Conservation (phyloP, 1,284 basidiomycete species). For the Cystobasidium pallidum region DNA sequence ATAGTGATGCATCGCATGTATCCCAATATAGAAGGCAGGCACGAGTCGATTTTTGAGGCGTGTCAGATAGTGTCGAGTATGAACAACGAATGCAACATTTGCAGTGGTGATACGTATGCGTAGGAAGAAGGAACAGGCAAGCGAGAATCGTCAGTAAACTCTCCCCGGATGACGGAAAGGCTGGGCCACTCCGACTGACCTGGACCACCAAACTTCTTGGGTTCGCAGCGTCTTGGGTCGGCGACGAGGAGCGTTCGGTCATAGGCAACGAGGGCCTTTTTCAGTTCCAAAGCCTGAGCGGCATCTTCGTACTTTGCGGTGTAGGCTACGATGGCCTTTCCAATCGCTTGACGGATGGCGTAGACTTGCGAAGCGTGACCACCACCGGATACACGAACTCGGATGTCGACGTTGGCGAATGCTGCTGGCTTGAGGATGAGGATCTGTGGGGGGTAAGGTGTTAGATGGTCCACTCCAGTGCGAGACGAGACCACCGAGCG, state of each 20-base stretch:
- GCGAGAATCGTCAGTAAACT: slow-evolving; percentile 1
- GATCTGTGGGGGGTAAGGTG: slow-evolving; percentile 36
- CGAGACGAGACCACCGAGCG: too few species aligned
- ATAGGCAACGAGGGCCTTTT: slow-evolving; percentile 94
- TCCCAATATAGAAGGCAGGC: background rate
- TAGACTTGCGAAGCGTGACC: slow-evolving; percentile 99
- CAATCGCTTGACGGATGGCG: slow-evolving; percentile 98
- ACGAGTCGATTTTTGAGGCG: background rate
- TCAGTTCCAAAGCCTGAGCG: slow-evolving; percentile 91
- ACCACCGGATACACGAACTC: slow-evolving; percentile 98
- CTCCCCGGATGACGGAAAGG: background rate
- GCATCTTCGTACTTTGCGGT: slow-evolving; percentile 99
- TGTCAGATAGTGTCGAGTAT: too few species aligned
- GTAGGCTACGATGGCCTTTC: slow-evolving; percentile 95
- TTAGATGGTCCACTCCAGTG: too few species aligned
- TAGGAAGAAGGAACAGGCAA: background rate
- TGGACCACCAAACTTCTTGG: slow-evolving; percentile 76
- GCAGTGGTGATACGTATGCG: background rate
- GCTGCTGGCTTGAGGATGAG: slow-evolving; percentile 46
- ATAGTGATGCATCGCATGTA: background rate
- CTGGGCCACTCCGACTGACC: slow-evolving; percentile 76
- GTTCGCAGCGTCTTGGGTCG: slow-evolving; percentile 66
- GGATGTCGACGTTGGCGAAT: slow-evolving; percentile 74
- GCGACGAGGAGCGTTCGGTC: slow-evolving; percentile 84
- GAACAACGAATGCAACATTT: background rate